These are phyloP conservation scores for Trichoderma atroviride DNA, from an alignment of 2,329 filamentous ascomycete genomes.

Conservation along the genomic window DNA sequence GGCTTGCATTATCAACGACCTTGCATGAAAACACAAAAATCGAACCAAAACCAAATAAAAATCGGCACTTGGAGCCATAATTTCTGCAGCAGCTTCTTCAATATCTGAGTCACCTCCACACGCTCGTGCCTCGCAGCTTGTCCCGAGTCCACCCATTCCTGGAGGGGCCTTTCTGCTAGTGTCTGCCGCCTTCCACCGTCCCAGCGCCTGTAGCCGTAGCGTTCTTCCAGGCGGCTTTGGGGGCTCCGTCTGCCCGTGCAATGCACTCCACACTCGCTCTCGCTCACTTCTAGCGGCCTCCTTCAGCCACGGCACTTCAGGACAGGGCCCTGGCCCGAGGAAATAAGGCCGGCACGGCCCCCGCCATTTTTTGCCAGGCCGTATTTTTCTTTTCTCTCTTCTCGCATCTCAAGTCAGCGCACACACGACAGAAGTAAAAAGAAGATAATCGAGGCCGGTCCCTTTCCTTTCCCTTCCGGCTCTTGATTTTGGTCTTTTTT, in stretches of 20 bases:
- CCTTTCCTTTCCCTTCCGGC: conserved; percentile 30
- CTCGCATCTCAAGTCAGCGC: conserved; percentile 25
- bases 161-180: conserved; percentile 1
- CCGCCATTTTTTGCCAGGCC: conserved; percentile 11
- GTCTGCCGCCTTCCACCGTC: neutral
- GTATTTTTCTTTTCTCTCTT: conserved; percentile 33
- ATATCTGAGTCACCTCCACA: conserved; percentile 24
- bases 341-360: conserved; percentile 37
- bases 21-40: neutral
- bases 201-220: conserved; percentile 5
- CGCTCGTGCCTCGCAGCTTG: conserved; percentile 12
- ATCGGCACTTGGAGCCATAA: neutral
- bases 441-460: conserved; percentile 28
- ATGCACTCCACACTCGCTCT: conserved; percentile 6
- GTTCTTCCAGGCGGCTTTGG: conserved; percentile 12
- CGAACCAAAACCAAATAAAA: neutral
- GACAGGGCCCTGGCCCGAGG: conserved; percentile 3
- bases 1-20: conserved; percentile 3
- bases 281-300: conserved; percentile 6
- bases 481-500: conserved; percentile 22
- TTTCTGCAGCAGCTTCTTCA: conserved; percentile 2
- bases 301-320: conserved; percentile 10
- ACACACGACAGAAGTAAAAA: conserved; percentile 14
- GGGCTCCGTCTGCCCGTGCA: conserved; percentile 1
- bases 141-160: conserved; percentile 19